phyloP scores from a whole-genome alignment of 257 asterid genomes.

The Gentiana dahurica region DNA sequence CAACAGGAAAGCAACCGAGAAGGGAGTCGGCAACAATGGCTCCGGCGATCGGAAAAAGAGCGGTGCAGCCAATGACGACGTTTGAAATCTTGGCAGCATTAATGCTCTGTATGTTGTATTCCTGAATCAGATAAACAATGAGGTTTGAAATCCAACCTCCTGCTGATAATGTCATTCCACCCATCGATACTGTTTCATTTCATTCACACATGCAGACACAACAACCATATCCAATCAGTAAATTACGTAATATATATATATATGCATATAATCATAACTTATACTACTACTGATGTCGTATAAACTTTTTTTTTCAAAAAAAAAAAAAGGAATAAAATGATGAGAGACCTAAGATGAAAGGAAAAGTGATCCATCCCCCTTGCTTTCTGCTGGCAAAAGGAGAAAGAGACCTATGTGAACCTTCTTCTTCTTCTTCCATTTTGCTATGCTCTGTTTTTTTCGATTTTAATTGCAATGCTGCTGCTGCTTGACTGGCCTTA shows the following conservation, averaged over 20 bases:
- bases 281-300: background rate
- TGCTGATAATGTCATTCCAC: conserved; percentile 15
- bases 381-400: background rate
- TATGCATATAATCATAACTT: background rate
- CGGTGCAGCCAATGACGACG: conserved; percentile 16
- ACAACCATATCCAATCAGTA: too few species aligned
- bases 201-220: too few species aligned
- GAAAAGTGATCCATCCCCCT: conserved; percentile 41
- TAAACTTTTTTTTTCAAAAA: background rate
- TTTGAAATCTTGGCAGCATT: conserved; percentile 24
- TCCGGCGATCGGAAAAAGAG: conserved; percentile 18
- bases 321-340: background rate
- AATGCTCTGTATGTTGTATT: conserved; percentile 18
- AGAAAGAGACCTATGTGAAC: conserved; percentile 3
- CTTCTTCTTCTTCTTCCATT: background rate
- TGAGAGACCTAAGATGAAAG: conserved; percentile 33
- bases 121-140: conserved; percentile 16
- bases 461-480: background rate
- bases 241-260: background rate
- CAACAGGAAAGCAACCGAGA: conserved; percentile 18
- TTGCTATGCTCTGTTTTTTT: background rate
- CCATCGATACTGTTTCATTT: conserved; percentile 5
- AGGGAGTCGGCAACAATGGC: conserved; percentile 29
- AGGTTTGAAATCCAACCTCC: conserved; percentile 26
- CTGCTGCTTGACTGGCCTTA: too few species aligned